Conservation (phyloP, 257 asterid genomes). For the Solanum appendiculatum region DNA sequence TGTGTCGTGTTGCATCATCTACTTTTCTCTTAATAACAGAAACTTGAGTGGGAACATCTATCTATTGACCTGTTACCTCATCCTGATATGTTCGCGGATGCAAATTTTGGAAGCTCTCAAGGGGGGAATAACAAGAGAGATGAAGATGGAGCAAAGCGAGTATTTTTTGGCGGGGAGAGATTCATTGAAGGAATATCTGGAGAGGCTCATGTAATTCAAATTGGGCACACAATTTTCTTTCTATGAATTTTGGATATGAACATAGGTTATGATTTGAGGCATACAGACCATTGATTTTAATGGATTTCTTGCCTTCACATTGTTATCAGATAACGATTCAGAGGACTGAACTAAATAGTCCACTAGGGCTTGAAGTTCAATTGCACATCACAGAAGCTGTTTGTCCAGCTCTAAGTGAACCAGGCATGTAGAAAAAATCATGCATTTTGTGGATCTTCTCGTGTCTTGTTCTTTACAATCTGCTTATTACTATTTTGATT, state of each 20-base stretch:
- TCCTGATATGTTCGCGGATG: conserved; percentile 90
- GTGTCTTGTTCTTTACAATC: neutral
- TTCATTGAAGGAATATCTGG: conserved; percentile 95
- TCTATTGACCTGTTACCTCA: conserved; percentile 96
- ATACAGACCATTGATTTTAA: neutral
- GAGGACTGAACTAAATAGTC: conserved; percentile 78
- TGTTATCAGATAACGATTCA: conserved; percentile 83
- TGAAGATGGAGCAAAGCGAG: conserved; percentile 96
- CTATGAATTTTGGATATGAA: neutral
- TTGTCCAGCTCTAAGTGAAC: conserved; percentile 98
- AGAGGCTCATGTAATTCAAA: conserved; percentile 74
- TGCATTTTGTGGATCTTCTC: conserved; percentile 6
- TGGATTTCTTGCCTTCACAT: neutral
- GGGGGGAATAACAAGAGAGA: conserved; percentile 67
- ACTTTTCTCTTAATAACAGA: conserved; percentile 37
- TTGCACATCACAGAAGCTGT: conserved; percentile 81
- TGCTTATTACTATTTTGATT: neutral
- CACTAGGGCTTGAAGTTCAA: conserved; percentile 90
- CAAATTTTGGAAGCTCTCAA: conserved; percentile 40
- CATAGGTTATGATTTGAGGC: neutral
- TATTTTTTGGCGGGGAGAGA: conserved; percentile 96
- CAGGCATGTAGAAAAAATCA: conserved; percentile 44
- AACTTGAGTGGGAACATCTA: conserved; percentile 93
- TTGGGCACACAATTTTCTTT: neutral
- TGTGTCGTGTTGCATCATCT: neutral